Percentiles rank a stretch among this genome's conserved stretches.
Evolutionary conservation across 306 rosid species (phyloP).

Genomic region (Trifolium repens): DNA sequence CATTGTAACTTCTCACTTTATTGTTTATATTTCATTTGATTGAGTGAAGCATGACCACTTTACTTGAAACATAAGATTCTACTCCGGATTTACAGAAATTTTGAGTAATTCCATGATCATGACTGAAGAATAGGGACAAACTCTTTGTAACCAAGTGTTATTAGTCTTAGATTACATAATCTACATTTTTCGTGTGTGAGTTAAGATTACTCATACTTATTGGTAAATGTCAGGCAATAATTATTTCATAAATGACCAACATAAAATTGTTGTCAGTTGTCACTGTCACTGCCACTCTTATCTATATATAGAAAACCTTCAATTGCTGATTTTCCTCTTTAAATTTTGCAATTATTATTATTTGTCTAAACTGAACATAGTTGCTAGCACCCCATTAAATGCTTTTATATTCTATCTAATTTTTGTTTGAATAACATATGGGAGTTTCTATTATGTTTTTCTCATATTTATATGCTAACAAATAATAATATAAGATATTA

Average conservation of each 20-base stretch:
- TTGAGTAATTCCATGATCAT: conserved; percentile 29
- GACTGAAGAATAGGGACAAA: conserved; percentile 12
- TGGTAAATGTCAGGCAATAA: conserved; percentile 19
- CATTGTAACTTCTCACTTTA: conserved; percentile 34
- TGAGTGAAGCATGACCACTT: conserved; percentile 29
- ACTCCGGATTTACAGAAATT: conserved; percentile 32
- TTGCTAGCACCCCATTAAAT: background rate
- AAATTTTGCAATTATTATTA: background rate
- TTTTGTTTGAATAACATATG: no score
- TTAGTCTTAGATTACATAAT: conserved; percentile 1
- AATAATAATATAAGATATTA: background rate
- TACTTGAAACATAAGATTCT: conserved; percentile 28
- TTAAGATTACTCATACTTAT: conserved; percentile 12
- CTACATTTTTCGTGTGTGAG: conserved; percentile 2
- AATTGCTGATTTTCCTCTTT: background rate
- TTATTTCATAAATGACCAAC: conserved; percentile 14
- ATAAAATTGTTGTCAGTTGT: conserved; percentile 8
- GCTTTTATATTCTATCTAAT: no score
- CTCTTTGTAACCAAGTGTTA: background rate
- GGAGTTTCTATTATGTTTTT: no score
- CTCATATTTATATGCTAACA: no score
- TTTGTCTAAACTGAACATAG: no score
- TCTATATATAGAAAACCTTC: background rate
- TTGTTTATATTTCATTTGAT: conserved; percentile 28
- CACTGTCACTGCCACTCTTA: conserved; percentile 24